Percentiles rank a stretch among this genome's conserved stretches.
These are phyloP conservation scores for Exutisphaerella laricina DNA, from an alignment of 2,329 filamentous ascomycete genomes.

Conservation along the genomic window DNA sequence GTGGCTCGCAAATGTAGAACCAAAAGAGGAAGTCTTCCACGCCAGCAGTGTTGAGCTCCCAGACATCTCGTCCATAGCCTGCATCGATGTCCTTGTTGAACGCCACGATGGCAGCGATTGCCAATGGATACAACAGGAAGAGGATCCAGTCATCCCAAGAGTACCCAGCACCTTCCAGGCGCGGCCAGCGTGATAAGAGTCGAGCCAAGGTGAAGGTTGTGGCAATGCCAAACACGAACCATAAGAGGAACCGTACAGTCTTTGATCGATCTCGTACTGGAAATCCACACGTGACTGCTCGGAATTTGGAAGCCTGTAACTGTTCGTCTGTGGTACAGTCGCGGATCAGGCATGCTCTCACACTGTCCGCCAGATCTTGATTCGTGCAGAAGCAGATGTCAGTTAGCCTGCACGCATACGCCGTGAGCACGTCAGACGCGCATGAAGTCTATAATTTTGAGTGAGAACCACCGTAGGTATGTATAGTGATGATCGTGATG, in stretches of 20 bases:
- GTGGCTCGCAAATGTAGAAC: constrained; percentile 8
- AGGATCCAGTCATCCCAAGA: constrained; percentile 7
- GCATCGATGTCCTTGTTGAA: background rate
- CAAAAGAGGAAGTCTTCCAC: constrained; percentile 2
- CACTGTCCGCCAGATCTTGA: background rate
- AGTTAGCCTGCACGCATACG: background rate
- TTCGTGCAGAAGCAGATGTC: constrained; percentile 1
- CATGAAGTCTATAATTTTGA: background rate
- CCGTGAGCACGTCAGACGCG: background rate
- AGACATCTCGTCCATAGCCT: constrained; percentile 4
- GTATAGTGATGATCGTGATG: background rate
- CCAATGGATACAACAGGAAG: background rate
- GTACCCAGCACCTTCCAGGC: constrained; percentile 5
- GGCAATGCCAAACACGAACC: constrained; percentile 5
- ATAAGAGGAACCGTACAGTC: background rate
- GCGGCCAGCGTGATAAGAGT: background rate
- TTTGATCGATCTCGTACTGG: background rate
- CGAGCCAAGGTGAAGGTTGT: constrained; percentile 4
- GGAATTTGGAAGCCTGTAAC: constrained; percentile 6
- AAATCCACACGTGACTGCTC: constrained; percentile 3
- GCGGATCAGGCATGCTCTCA: background rate
- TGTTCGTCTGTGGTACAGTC: background rate
- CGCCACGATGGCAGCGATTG: constrained; percentile 1
- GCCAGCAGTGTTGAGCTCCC: constrained; percentile 1
- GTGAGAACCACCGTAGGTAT: background rate